Percentiles rank a stretch among this genome's conserved stretches.
These are phyloP conservation scores for Dacryopinax spathularia DNA, from an alignment of 768 basidiomycete genomes.

Conservation along the genomic window DNA sequence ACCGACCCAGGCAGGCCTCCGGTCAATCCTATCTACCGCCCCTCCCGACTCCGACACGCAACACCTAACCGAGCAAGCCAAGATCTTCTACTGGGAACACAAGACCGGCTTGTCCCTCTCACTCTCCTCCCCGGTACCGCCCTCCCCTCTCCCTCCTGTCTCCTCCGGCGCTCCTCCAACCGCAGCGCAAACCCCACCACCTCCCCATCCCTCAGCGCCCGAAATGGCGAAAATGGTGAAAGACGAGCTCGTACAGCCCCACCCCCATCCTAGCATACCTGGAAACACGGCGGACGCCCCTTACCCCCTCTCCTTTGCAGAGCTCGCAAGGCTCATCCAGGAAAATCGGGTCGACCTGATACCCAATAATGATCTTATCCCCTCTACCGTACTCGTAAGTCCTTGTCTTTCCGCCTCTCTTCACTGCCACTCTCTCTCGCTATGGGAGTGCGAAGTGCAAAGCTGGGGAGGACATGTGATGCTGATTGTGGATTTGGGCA, in stretches of 20 bases:
- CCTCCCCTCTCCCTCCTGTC: no score
- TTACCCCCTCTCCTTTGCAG: not conserved
- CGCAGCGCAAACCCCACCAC: no score
- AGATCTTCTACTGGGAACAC: not conserved
- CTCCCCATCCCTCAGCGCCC: no score
- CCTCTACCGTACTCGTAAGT: not conserved
- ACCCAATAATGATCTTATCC: not conserved
- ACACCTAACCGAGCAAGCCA: not conserved
- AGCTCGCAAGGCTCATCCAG: slow-evolving; percentile 2
- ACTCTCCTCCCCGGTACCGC: not conserved
- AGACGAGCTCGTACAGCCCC: not conserved
- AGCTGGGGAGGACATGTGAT: no score
- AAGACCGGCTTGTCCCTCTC: not conserved
- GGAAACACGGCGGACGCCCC: not conserved
- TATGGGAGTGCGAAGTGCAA: no score
- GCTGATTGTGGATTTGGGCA: not conserved
- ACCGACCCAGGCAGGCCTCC: not conserved
- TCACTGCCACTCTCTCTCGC: not conserved
- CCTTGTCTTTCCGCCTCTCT: not conserved
- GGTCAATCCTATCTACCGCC: not conserved
- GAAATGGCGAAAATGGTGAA: no score
- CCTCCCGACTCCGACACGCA: not conserved
- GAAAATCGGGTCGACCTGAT: not conserved
- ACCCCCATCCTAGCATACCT: not conserved
- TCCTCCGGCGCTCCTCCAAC: no score